Percentiles rank a stretch among this genome's conserved stretches.
phyloP scores from a whole-genome alignment of 495 filamentous ascomycete species.

The Neurospora terricola region DNA sequence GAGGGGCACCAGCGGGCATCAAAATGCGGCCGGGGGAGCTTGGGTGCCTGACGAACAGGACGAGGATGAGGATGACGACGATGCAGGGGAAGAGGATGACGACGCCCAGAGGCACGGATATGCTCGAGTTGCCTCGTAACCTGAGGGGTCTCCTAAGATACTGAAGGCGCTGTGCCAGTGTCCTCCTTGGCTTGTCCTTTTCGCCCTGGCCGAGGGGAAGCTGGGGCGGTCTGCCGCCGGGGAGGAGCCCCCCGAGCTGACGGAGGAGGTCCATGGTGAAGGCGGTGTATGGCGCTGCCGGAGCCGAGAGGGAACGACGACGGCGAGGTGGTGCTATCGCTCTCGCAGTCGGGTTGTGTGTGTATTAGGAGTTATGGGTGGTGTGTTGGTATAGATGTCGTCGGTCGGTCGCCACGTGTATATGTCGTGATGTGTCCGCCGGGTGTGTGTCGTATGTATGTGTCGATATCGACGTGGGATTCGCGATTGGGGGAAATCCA shows the following conservation, averaged over 20 bases:
- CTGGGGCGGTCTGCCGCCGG: constrained; percentile 24
- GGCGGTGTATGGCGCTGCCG: constrained; percentile 10
- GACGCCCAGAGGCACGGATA: constrained; percentile 88
- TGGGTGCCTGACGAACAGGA: constrained; percentile 85
- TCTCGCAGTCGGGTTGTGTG: neutral
- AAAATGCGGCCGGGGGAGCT: constrained; percentile 71
- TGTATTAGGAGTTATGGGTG: neutral
- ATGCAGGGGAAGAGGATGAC: constrained; percentile 88
- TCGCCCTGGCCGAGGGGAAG: constrained; percentile 35
- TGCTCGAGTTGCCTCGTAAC: constrained; percentile 84
- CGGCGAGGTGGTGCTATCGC: constrained; percentile 3
- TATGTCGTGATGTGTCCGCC: neutral
- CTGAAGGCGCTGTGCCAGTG: constrained; percentile 48
- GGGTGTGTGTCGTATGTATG: neutral
- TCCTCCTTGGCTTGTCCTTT: constrained; percentile 29
- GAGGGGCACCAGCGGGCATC: constrained; percentile 83
- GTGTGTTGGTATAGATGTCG: neutral
- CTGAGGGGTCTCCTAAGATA: constrained; percentile 85
- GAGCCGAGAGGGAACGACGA: constrained; percentile 5
- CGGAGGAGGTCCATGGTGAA: constrained; percentile 46
- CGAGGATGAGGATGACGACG: constrained; percentile 80
- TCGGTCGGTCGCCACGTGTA: neutral
- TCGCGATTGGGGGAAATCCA: neutral
- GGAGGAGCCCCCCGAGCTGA: constrained; percentile 40
- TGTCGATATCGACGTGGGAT: neutral